Evolutionary conservation across 2,329 filamentous ascomycete species (phyloP).

Genomic region (Dendrostoma leiphaemia): DNA sequence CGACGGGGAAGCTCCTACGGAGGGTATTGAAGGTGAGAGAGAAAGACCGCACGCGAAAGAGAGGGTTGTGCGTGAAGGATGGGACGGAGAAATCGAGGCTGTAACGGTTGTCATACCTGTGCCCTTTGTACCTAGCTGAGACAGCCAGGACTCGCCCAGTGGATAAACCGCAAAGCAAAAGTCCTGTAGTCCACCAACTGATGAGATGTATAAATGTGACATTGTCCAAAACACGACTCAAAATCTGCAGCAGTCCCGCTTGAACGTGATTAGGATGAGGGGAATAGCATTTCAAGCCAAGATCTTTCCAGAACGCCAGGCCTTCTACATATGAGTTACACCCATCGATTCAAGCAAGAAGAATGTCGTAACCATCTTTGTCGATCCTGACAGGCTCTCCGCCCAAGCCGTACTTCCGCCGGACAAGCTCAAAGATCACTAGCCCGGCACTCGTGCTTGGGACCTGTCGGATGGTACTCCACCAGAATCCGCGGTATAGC

Average conservation of each 20-base stretch:
- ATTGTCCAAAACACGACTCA: neutral
- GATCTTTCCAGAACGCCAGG: constrained; percentile 4
- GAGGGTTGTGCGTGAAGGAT: neutral
- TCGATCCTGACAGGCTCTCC: constrained; percentile 63
- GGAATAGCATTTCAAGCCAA: neutral
- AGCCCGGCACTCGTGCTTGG: constrained; percentile 75
- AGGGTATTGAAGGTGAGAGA: constrained; percentile 36
- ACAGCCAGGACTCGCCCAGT: too few species aligned
- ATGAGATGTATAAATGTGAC: neutral
- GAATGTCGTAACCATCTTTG: constrained; percentile 69
- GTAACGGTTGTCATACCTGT: too few species aligned
- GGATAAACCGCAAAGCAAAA: too few species aligned
- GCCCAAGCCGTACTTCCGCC: constrained; percentile 67
- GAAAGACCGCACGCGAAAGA: neutral
- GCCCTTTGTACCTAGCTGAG: too few species aligned
- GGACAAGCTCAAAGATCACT: constrained; percentile 75
- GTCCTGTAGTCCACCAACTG: too few species aligned
- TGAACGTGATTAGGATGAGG: neutral
- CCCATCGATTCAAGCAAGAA: constrained; percentile 44
- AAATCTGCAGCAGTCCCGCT: neutral
- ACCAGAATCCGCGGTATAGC: constrained; percentile 71
- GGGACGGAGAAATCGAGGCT: neutral
- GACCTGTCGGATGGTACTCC: constrained; percentile 69
- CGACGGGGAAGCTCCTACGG: constrained; percentile 56
- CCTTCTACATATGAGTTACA: neutral